Evolutionary conservation across 2,329 filamentous ascomycete genomes (phyloP).

Genomic region (Penicillium sp.): DNA sequence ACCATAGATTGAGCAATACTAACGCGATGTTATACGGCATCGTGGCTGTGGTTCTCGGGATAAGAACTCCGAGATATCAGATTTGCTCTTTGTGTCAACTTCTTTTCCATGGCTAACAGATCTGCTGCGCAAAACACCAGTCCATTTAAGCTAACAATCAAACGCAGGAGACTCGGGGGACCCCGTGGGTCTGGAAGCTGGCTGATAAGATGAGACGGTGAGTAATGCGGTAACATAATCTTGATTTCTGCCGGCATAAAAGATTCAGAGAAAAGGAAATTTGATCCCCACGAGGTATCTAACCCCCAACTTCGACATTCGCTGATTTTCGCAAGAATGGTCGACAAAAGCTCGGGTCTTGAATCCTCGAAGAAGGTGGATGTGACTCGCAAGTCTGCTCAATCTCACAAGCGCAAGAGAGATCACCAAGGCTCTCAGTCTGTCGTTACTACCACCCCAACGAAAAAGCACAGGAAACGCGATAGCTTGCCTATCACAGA

Average conservation of each 20-base stretch:
- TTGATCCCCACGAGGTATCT: conserved; percentile 6
- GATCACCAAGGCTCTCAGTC: conserved; percentile 28
- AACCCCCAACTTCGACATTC: conserved; percentile 10
- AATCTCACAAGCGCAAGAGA: conserved; percentile 38
- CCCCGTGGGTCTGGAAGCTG: conserved; percentile 4
- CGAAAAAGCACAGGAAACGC: conserved; percentile 41
- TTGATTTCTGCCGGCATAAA: conserved; percentile 26
- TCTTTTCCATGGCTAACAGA: conserved; percentile 24
- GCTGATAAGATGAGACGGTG: conserved; percentile 10
- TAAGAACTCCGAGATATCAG: conserved; percentile 14
- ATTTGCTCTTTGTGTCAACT: background rate
- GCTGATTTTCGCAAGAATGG: conserved; percentile 39
- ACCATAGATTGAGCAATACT: conserved; percentile 29
- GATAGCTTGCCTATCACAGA: conserved; percentile 19
- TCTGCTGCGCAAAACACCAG: conserved; percentile 3
- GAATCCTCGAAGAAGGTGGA: conserved; percentile 39
- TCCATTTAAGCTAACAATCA: background rate
- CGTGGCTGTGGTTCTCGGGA: conserved; percentile 26
- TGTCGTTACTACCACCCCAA: conserved; percentile 31
- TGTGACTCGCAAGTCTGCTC: conserved; percentile 22
- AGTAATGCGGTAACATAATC: background rate
- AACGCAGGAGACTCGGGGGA: background rate
- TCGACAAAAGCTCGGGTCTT: conserved; percentile 48
- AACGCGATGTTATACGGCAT: conserved; percentile 73
- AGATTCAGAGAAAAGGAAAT: conserved; percentile 17